Evolutionary conservation across 2,329 filamentous ascomycete species (phyloP), one percentile per base, ranked within the genome.

Genomic region (Cytospora mali): DNA sequence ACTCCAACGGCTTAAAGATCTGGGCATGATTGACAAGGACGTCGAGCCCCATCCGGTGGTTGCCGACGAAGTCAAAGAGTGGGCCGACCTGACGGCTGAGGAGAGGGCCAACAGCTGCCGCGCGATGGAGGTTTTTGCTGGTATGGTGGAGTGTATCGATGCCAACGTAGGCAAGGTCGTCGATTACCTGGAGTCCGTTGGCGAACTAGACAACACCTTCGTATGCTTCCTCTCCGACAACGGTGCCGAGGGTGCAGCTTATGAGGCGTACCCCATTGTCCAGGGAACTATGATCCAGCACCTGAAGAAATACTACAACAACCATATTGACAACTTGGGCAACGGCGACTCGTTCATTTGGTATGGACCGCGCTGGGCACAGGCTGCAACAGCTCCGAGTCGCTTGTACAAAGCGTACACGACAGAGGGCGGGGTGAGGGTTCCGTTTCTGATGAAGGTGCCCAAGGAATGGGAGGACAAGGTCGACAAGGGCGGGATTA

Each of bases 161-260:
- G 71, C 71, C 62, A 85, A 87, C 63, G 80, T 89, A 21, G 85
- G 85, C 42, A 83, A 82, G 61, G 81, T 88, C 2, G 74, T 87
- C 25, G 75, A 83, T 39, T 83, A 87, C 67, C 78, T 88, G 3
- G 75, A 82, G 62, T 70, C 78, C 50, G 82, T 80, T 2, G 83
- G 80, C 61, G 85, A 88, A 69, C 76, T 85, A 0, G 85, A 88
- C 66, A 87, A 88, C 70, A 89, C 86, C 2, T 84, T 88, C 64
- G 77, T 89, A 56, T 80, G 82, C 69, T 88, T 88, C 77, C 82
- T 88, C 75, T 84, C 80, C 1, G 85, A 88, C 72, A 88, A 88
- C 65, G 73, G 73, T 2, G 73, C 73, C 23, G 72, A 75, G 51
- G 74, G 70, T 3, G 68, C 64, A 6, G 54, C 65, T 18, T 65